These are phyloP conservation scores for Petunia secreta DNA, from an alignment of 257 asterid genomes.

Conservation along the genomic window DNA sequence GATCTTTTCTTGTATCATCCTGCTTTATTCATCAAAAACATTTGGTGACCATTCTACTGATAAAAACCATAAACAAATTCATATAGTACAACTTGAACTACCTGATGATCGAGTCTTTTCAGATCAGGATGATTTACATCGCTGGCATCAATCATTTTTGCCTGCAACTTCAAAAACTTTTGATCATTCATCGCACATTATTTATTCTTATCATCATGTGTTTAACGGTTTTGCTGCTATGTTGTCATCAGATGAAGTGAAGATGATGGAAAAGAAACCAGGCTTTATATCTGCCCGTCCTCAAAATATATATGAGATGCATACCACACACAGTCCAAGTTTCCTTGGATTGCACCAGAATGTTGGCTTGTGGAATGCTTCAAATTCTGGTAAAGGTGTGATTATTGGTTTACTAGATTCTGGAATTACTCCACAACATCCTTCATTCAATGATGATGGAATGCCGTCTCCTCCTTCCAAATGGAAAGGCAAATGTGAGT, in stretches of 20 bases:
- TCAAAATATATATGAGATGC: background rate
- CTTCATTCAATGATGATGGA: background rate
- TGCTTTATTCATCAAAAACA: background rate
- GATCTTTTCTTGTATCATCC: background rate
- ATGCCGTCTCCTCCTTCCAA: slow-evolving; percentile 24
- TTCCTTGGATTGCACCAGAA: slow-evolving; percentile 18
- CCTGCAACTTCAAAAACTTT: background rate
- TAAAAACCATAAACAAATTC: background rate
- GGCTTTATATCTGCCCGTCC: slow-evolving; percentile 4
- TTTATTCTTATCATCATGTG: slow-evolving; percentile 5
- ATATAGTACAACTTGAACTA: slow-evolving; percentile 11
- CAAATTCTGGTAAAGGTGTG: slow-evolving; percentile 22
- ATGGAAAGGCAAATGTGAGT: slow-evolving; percentile 24
- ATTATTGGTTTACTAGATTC: slow-evolving; percentile 13
- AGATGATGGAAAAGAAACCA: background rate
- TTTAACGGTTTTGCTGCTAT: background rate
- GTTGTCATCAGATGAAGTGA: slow-evolving; percentile 11
- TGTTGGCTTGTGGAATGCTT: slow-evolving; percentile 13
- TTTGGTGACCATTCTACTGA: background rate
- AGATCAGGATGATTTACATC: background rate
- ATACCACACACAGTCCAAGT: slow-evolving; percentile 23
- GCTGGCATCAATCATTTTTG: slow-evolving; percentile 17
- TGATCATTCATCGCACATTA: background rate
- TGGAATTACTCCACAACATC: slow-evolving; percentile 14
- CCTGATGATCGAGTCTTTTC: slow-evolving; percentile 8